Base-by-base conservation (phyloP, 2,329 filamentous ascomycete species). In the Microdochium bolleyi region DNA sequence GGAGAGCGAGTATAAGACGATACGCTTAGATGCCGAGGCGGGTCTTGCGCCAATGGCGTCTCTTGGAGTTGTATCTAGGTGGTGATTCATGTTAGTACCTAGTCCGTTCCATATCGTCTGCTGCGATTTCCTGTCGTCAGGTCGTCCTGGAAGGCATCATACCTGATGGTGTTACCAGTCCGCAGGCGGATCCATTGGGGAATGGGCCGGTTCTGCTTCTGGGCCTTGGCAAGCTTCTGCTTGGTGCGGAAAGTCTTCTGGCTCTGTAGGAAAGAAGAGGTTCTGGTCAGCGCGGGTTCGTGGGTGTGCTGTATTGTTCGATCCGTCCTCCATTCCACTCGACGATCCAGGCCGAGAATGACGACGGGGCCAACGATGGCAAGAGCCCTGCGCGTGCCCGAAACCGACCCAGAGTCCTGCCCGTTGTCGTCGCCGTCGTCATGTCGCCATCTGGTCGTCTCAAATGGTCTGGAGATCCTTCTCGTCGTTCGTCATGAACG, bases 161-260 rank as follows among this genome's bases (percentile, higher is more conserved):
- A 99, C 94, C 92, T 89, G 82, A 99, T 96, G 79, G 92, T 96
- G 87, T 99, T 99, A 78, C 86, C 88, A 70, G 94, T 97, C 76
- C 92, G 88, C 72, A 99, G 86, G 75, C 94, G 88, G 76, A 99
- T 97, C 94, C 94, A 99, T 84, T 99, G 94, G 64, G 94, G 94
- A 75, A 99, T 96, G 68, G 94, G 94, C 76, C 94, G 88, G 88
- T 99, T 99, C 84, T 97, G 92, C 87, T 96, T 97, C 85, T 97
- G 92, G 75, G 94, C 94, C 85, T 92, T 96, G 74, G 94, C 94
- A 82, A 99, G 91, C 94, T 99, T 99, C 80, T 95, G 88, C 92
- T 99, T 99, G 80, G 92, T 96, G 77, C 92, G 89, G 91, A 99
- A 99, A 75, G 92, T 89, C 88, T 99, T 99, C 83, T 99, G 91